These are phyloP conservation scores for Boletus speciosus DNA, from an alignment of 768 basidiomycete species.

Conservation along the genomic window DNA sequence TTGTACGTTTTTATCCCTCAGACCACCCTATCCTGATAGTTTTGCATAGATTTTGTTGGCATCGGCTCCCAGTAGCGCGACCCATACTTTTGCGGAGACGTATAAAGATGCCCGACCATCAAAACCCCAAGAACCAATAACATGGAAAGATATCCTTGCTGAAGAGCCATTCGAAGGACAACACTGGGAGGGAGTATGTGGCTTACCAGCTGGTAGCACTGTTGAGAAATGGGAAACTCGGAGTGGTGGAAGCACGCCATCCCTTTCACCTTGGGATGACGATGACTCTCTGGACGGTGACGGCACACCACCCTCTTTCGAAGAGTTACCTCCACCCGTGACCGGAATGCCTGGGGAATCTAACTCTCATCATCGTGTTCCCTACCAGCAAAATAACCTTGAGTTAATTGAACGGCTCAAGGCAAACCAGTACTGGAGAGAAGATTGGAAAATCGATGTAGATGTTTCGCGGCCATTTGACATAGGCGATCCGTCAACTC, in stretches of 20 bases:
- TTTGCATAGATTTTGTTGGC: constrained; percentile 53
- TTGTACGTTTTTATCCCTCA: constrained; percentile 43
- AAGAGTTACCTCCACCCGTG: constrained; percentile 11
- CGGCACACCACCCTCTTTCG: constrained; percentile 7
- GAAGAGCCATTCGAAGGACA: constrained; percentile 85
- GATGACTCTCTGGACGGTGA: constrained; percentile 36
- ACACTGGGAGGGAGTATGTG: constrained; percentile 79
- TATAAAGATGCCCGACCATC: constrained; percentile 42
- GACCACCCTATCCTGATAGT: neutral
- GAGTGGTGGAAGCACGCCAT: constrained; percentile 59
- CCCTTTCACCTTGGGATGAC: constrained; percentile 64
- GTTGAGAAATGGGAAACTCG: constrained; percentile 42
- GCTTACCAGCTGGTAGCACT: constrained; percentile 46
- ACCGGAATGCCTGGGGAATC: neutral
- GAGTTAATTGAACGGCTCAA: constrained; percentile 60
- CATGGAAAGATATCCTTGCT: constrained; percentile 75
- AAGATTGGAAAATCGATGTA: constrained; percentile 55
- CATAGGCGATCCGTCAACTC: constrained; percentile 67
- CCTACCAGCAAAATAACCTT: constrained; percentile 32
- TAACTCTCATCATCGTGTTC: neutral
- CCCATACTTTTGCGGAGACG: constrained; percentile 50
- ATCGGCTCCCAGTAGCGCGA: constrained; percentile 44
- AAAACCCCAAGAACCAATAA: constrained; percentile 40
- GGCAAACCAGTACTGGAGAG: constrained; percentile 69
- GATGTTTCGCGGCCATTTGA: constrained; percentile 47